Evolutionary conservation across 2,329 filamentous ascomycete genomes (phyloP).

Genomic region (Colletotrichum kahawae): DNA sequence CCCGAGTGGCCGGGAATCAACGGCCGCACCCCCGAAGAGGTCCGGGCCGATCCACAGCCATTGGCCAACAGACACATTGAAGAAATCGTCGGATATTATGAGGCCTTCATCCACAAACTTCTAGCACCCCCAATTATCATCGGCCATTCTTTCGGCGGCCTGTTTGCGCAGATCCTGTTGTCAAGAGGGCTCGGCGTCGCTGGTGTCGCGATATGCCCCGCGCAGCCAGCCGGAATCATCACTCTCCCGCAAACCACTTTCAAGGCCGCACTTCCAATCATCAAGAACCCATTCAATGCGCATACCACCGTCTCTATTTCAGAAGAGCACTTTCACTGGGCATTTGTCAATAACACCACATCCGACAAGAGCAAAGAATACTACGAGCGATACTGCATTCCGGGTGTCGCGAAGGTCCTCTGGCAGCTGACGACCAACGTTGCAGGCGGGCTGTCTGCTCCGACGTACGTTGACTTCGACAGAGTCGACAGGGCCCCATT

Average conservation of each 20-base stretch:
- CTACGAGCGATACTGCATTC: slow-evolving; percentile 25
- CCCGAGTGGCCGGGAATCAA: slow-evolving; percentile 29
- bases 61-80: slow-evolving; percentile 23
- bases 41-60: slow-evolving; percentile 22
- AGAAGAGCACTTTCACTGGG: slow-evolving; percentile 25
- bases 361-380: slow-evolving; percentile 16
- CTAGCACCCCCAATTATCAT: slow-evolving; percentile 25
- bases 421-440: slow-evolving; percentile 24
- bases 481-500: slow-evolving; percentile 16
- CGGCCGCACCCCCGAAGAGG: slow-evolving; percentile 23
- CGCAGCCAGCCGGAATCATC: slow-evolving; percentile 25
- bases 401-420: slow-evolving; percentile 24
- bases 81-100: slow-evolving; percentile 25
- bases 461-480: slow-evolving; percentile 18
- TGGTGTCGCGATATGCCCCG: slow-evolving; percentile 24
- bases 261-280: slow-evolving; percentile 18
- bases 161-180: slow-evolving; percentile 26
- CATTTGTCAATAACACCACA: slow-evolving; percentile 25
- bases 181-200: slow-evolving; percentile 21
- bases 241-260: slow-evolving; percentile 21
- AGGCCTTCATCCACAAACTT: slow-evolving; percentile 23
- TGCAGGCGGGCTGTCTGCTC: neutral
- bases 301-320: slow-evolving; percentile 21
- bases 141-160: slow-evolving; percentile 27
- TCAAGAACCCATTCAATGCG: slow-evolving; percentile 24